phyloP scores from a whole-genome alignment of 257 asterid genomes.

The Petunia secreta region DNA sequence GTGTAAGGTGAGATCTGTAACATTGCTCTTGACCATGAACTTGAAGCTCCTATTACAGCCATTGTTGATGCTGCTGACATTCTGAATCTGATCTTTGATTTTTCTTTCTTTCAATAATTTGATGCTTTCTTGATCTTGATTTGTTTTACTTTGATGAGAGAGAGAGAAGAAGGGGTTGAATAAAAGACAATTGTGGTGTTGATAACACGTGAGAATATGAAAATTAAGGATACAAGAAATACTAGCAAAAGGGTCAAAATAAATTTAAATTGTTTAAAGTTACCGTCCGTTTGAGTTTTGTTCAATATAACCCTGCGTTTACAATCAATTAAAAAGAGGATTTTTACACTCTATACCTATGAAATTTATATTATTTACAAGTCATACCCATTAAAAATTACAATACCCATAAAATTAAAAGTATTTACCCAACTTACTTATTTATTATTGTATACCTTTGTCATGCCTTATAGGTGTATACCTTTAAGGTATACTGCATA shows the following conservation, averaged over 20 bases:
- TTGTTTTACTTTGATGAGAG: background rate
- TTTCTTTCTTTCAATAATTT: background rate
- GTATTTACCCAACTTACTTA: too few species aligned
- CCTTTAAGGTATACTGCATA: too few species aligned
- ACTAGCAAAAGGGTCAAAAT: too few species aligned
- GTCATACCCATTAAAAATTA: too few species aligned
- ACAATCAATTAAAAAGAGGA: too few species aligned
- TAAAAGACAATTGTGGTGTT: background rate
- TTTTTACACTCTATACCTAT: too few species aligned
- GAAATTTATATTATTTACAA: too few species aligned
- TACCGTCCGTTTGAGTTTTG: too few species aligned
- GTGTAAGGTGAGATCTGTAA: slow-evolving; percentile 39
- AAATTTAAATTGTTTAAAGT: background rate
- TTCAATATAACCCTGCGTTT: too few species aligned
- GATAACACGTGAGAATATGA: slow-evolving; percentile 15
- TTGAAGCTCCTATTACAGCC: slow-evolving; percentile 25
- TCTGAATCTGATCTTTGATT: background rate
- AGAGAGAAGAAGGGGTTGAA: background rate
- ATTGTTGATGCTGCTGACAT: slow-evolving; percentile 23
- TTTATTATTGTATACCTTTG: too few species aligned
- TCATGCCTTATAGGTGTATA: too few species aligned
- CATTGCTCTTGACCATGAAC: slow-evolving; percentile 36
- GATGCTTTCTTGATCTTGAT: slow-evolving; percentile 12
- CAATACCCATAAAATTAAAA: too few species aligned
- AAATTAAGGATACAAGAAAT: background rate